Evolutionary conservation across 2,329 filamentous ascomycete genomes (phyloP).

Genomic region (Akanthomyces lecanii): DNA sequence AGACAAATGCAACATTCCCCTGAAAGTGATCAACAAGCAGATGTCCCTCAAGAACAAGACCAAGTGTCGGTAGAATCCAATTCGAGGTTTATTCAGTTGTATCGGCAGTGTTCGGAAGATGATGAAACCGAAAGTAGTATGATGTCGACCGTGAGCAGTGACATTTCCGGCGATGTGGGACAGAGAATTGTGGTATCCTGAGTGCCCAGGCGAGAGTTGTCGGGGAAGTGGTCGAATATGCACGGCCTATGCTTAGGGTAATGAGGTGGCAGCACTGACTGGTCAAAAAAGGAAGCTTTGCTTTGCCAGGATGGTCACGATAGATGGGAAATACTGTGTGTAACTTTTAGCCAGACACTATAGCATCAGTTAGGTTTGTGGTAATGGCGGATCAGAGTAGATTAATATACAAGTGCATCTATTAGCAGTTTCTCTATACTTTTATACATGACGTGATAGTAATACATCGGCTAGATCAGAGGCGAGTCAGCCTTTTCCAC

Average conservation of each 20-base stretch:
- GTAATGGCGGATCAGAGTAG: constrained; percentile 7
- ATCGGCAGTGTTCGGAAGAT: constrained; percentile 13
- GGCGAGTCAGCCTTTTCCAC: background rate
- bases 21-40: background rate
- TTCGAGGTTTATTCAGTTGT: constrained; percentile 15
- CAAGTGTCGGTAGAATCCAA: constrained; percentile 7
- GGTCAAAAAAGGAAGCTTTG: background rate
- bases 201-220: background rate
- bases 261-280: background rate
- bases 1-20: constrained; percentile 21
- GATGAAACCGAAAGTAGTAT: constrained; percentile 7
- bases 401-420: constrained; percentile 16
- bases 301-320: background rate
- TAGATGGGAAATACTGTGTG: background rate
- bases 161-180: background rate
- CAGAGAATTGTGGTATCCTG: background rate
- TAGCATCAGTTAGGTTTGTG: background rate
- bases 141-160: constrained; percentile 1
- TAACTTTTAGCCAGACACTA: constrained; percentile 1
- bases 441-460: constrained; percentile 2
- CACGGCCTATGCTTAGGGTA: background rate
- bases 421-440: constrained; percentile 7
- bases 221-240: background rate
- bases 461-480: background rate
- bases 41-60: constrained; percentile 8